Percentiles rank a stretch among this genome's conserved stretches.
These are phyloP conservation scores for Cladobotryum protrusum DNA, from an alignment of 2,329 filamentous ascomycete species.

Conservation along the genomic window DNA sequence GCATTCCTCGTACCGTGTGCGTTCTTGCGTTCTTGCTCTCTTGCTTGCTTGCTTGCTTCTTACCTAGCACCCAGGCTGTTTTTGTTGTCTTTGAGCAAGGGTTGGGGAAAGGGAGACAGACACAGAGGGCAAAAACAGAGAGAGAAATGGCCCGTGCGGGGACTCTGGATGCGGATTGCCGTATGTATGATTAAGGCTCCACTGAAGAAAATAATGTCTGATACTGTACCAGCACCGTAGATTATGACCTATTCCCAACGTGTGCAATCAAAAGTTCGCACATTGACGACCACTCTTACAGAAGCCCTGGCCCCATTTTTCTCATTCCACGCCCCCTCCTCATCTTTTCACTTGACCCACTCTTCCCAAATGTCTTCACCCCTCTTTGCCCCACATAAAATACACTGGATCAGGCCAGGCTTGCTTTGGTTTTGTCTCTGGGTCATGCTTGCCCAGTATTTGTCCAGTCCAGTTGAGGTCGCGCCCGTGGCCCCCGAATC, in stretches of 20 bases:
- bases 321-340: not conserved
- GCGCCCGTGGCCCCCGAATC: conserved; percentile 20
- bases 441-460: not conserved
- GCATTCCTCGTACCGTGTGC: not conserved
- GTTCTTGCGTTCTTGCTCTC: not conserved
- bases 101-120: too few relatives aligned
- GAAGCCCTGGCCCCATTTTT: not conserved
- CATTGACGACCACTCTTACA: not conserved
- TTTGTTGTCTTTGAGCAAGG: not conserved
- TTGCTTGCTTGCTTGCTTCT: too few relatives aligned
- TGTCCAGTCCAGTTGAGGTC: conserved; percentile 15
- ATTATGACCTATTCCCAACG: not conserved
- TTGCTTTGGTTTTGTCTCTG: not conserved
- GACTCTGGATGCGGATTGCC: conserved; percentile 7
- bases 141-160: conserved; percentile 5
- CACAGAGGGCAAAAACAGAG: not conserved
- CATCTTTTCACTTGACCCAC: not conserved
- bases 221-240: not conserved
- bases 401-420: not conserved
- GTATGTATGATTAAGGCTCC: conserved; percentile 3
- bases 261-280: not conserved
- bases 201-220: not conserved
- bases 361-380: conserved; percentile 3
- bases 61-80: too few relatives aligned
- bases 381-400: not conserved